Evolutionary conservation across 148 eudicot genomes (phyloP), one percentile per base, ranked within the genome.

Genomic region (Vaccinium darrowii): DNA sequence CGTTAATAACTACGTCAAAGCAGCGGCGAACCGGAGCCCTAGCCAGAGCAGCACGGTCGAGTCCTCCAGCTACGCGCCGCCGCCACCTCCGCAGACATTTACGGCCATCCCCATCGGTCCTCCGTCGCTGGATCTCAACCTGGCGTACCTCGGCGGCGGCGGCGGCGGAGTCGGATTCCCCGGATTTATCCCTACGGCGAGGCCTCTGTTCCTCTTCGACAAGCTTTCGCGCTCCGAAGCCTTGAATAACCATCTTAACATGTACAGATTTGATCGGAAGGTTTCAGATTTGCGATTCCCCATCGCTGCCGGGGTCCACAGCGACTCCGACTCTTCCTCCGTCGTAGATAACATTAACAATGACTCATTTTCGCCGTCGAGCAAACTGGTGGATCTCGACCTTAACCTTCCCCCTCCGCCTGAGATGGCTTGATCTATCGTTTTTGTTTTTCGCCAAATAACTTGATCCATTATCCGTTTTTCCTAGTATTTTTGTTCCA

Each of bases 11-110:
- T 33, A 3, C 54, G 56, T 36, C 65, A 69, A 69, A 25, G 21
- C 63, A 25, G 21, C 63, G 30, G 23, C 81, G 8, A 23, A 49
- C 16, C 86, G 88, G 74, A 89, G 90, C 82, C 90, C 90, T 15
- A 89, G 90, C 76, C 90, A 89, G 86, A 87, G 84, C 74, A 84
- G 87, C 52, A 87, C 90, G 27, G 84, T 89, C 43, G 90, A 89
- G 25, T 84, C 90, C 21, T 84, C 85, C 14, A 79, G 58, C 52
- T 84, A 77, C 36, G 65, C 75, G 12, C 39, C 81, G 25, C 52
- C 84, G 43, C 62, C 65, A 21, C 23, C 43, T 15, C 52, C 84
- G 43, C 62, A 49, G 21, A 23, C 47, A 8, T 65, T 23, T 30
- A 15, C 83, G 4, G 73, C 83, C 19, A 53, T 80, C 8, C 19